These are phyloP conservation scores for Artemisia princeps DNA, from an alignment of 140 eudicot genomes.

Conservation along the genomic window DNA sequence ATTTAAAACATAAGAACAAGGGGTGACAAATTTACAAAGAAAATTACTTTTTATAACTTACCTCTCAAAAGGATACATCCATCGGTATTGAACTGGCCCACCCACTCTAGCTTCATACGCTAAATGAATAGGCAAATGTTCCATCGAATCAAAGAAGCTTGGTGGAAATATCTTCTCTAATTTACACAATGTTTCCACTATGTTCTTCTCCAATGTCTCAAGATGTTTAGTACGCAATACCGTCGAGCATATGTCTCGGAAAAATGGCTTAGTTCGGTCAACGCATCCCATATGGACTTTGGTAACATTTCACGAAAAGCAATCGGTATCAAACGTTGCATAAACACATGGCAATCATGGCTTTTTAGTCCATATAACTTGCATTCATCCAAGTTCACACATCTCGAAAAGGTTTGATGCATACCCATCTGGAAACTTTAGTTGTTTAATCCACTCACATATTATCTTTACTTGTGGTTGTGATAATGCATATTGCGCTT, in stretches of 20 bases:
- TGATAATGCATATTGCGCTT: not conserved
- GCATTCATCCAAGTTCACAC: slow-evolving; percentile 9
- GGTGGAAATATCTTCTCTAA: not conserved
- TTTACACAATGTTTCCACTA: slow-evolving; percentile 3
- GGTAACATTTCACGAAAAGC: slow-evolving; percentile 7
- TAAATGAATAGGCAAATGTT: slow-evolving; percentile 15
- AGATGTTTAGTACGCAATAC: too few relatives aligned
- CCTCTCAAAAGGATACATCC: too few relatives aligned
- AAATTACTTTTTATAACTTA: not conserved
- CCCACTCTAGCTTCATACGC: not conserved
- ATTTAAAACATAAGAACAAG: not conserved
- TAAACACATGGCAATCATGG: slow-evolving; percentile 13
- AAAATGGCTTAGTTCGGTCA: slow-evolving; percentile 15
- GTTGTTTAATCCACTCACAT: not conserved
- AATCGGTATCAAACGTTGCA: not conserved
- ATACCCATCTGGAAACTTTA: slow-evolving; percentile 8
- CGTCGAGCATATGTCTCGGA: not conserved
- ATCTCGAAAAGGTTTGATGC: slow-evolving; percentile 2
- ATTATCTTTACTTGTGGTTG: not conserved
- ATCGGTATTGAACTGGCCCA: not conserved
- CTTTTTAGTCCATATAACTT: slow-evolving; percentile 11
- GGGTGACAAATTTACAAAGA: too few relatives aligned
- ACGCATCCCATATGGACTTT: not conserved
- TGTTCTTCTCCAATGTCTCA: slow-evolving; percentile 7
- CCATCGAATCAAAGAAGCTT: not conserved